A percentile compares a stretch with the other conserved stretches of the same genome.
phyloP scores from a whole-genome alignment of 2,329 filamentous ascomycete species.

The Cladosporium sp. region DNA sequence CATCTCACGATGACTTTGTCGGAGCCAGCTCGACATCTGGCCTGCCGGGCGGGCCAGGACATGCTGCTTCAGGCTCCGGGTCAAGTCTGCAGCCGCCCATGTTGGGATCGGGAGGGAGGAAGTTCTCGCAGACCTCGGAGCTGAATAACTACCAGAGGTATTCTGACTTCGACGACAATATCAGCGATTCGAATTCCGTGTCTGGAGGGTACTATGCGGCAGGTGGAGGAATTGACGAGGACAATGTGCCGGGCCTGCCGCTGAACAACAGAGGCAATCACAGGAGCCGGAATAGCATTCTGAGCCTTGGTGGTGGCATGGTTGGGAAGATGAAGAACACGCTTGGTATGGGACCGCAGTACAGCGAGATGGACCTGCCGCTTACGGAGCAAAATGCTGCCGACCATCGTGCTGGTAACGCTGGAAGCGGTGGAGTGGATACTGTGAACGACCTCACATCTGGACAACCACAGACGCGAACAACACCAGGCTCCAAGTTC shows the following conservation, averaged over 20 bases:
- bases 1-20: slow-evolving; percentile 93
- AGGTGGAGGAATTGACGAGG: slow-evolving; percentile 53
- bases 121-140: slow-evolving; percentile 71
- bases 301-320: slow-evolving; percentile 79
- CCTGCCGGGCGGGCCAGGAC: slow-evolving; percentile 39
- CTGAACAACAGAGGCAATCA: slow-evolving; percentile 45
- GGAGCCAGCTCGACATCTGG: slow-evolving; percentile 49
- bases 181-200: slow-evolving; percentile 15
- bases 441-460: slow-evolving; percentile 9
- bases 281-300: slow-evolving; percentile 74
- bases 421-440: slow-evolving; percentile 33
- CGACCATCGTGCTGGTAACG: slow-evolving; percentile 26
- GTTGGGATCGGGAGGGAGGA: slow-evolving; percentile 32
- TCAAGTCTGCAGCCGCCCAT: slow-evolving; percentile 33
- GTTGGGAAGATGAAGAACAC: slow-evolving; percentile 83
- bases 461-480: slow-evolving; percentile 15
- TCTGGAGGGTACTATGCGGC: slow-evolving; percentile 65
- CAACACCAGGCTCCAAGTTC: slow-evolving; percentile 67
- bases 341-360: slow-evolving; percentile 77
- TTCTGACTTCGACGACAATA: slow-evolving; percentile 70
- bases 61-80: slow-evolving; percentile 27
- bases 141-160: slow-evolving; percentile 87
- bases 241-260: slow-evolving; percentile 42
- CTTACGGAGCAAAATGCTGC: slow-evolving; percentile 69
- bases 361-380: slow-evolving; percentile 97